These are phyloP conservation scores for Suillus variegatus DNA, from an alignment of 768 basidiomycete species.

Conservation along the genomic window DNA sequence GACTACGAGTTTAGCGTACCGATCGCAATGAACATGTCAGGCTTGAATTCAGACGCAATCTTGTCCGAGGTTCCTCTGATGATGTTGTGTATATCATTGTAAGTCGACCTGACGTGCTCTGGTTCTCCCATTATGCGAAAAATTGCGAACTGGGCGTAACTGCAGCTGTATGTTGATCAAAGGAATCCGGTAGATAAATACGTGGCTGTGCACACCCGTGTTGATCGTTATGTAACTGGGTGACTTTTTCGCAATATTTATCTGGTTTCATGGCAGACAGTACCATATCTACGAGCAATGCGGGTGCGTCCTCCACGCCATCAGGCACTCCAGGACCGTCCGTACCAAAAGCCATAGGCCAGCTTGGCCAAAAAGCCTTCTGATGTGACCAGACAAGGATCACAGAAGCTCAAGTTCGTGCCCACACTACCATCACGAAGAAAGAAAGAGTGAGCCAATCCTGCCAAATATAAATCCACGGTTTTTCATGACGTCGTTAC, in stretches of 20 bases:
- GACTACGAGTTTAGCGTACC: conserved; percentile 43
- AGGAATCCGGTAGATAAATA: not conserved
- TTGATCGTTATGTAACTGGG: not conserved
- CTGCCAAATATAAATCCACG: conserved; percentile 2
- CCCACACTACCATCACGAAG: conserved; percentile 75
- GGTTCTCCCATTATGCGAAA: conserved; percentile 38
- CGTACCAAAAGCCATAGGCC: conserved; percentile 63
- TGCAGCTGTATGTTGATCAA: not conserved
- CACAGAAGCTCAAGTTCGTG: conserved; percentile 78
- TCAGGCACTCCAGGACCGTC: conserved; percentile 18
- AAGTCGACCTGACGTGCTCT: conserved; percentile 72
- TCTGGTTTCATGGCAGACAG: conserved; percentile 10
- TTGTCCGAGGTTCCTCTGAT: conserved; percentile 66
- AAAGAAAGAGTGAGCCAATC: conserved; percentile 63
- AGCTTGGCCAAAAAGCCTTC: conserved; percentile 71
- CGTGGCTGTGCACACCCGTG: conserved; percentile 1
- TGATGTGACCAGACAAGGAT: conserved; percentile 73
- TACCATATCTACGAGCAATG: not conserved
- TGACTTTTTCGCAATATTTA: conserved; percentile 16
- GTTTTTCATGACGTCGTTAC: conserved; percentile 18
- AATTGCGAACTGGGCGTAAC: not conserved
- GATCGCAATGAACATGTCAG: conserved; percentile 85
- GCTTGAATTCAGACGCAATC: conserved; percentile 80
- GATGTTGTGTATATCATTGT: conserved; percentile 92
- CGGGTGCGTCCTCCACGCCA: conserved; percentile 12